Percentiles rank a stretch among this genome's conserved stretches.
These are phyloP conservation scores for Tardiomyces depauwii DNA, from an alignment of 1,139 yeast species.

Conservation along the genomic window DNA sequence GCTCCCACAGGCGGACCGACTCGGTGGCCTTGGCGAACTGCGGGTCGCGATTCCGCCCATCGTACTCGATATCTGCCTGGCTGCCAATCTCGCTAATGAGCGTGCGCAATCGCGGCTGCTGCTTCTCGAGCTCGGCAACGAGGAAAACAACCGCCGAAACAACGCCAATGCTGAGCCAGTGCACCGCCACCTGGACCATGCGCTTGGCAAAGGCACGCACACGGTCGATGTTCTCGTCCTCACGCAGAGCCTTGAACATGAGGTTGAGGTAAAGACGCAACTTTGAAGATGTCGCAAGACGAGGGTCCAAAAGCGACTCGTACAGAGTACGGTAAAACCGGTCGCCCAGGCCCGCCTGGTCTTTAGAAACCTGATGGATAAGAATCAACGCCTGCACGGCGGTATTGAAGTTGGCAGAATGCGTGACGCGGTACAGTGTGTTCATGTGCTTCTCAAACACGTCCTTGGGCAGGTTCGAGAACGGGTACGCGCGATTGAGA, in stretches of 20 bases:
- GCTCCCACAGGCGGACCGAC: constrained; percentile 78
- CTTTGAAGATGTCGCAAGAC: constrained; percentile 75
- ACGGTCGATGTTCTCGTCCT: constrained; percentile 53
- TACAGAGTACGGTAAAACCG: constrained; percentile 82
- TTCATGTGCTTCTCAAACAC: constrained; percentile 70
- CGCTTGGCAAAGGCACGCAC: constrained; percentile 88
- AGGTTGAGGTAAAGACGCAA: constrained; percentile 73
- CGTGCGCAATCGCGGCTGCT: neutral
- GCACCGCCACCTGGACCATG: constrained; percentile 70
- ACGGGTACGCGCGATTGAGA: constrained; percentile 92
- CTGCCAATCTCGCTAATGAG: constrained; percentile 16
- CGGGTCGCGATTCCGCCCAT: constrained; percentile 87
- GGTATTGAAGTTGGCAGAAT: constrained; percentile 88
- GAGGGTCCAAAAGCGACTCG: constrained; percentile 78
- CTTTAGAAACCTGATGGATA: constrained; percentile 55
- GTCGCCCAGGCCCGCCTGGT: constrained; percentile 33
- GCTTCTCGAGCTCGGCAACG: constrained; percentile 27
- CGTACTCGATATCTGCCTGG: constrained; percentile 40
- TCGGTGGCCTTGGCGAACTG: constrained; percentile 67
- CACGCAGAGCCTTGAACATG: constrained; percentile 70
- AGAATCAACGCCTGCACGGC: constrained; percentile 85
- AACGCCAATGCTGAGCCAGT: constrained; percentile 84
- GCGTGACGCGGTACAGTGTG: constrained; percentile 81
- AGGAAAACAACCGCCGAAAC: constrained; percentile 82
- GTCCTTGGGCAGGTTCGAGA: constrained; percentile 63